Evolutionary conservation across 1,139 yeast species (phyloP).

Genomic region (Suhomyces maxii): DNA sequence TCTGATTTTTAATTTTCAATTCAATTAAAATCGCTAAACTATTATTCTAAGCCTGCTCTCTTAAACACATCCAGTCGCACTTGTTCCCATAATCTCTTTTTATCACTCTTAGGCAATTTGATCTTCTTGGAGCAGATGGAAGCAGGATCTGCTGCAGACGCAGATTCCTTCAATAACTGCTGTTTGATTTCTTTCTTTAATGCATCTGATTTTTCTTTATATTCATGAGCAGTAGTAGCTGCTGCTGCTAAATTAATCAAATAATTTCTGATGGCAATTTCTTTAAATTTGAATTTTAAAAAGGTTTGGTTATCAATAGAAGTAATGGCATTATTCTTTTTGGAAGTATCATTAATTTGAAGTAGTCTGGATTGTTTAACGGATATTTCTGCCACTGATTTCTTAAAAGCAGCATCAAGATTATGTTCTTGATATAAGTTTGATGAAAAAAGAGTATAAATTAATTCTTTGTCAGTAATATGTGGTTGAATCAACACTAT

Average conservation of each 20-base stretch:
- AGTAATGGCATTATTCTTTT: slow-evolving; percentile 24
- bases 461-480: slow-evolving; percentile 46
- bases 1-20: no score
- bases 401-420: slow-evolving; percentile 44
- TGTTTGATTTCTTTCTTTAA: slow-evolving; percentile 26
- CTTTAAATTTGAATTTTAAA: slow-evolving; percentile 42
- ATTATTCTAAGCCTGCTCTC: slow-evolving; percentile 45
- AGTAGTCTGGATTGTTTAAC: slow-evolving; percentile 50
- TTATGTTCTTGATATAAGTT: slow-evolving; percentile 51
- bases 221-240: slow-evolving; percentile 55
- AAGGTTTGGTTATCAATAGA: slow-evolving; percentile 31
- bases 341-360: slow-evolving; percentile 36
- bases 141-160: slow-evolving; percentile 15
- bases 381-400: slow-evolving; percentile 52
- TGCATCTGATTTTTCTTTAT: slow-evolving; percentile 40
- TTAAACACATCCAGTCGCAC: slow-evolving; percentile 50
- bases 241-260: slow-evolving; percentile 55
- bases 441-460: slow-evolving; percentile 41
- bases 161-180: slow-evolving; percentile 14
- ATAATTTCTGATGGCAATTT: slow-evolving; percentile 51
- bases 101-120: slow-evolving; percentile 43
- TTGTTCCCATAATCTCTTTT: slow-evolving; percentile 49
- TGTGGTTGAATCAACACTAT: slow-evolving; percentile 43
- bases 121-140: slow-evolving; percentile 23
- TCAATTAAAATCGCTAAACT: no score